Evolutionary conservation across 345 rosid genomes (phyloP), one percentile per base, ranked within the genome.

Genomic region (Sapria himalayana): DNA sequence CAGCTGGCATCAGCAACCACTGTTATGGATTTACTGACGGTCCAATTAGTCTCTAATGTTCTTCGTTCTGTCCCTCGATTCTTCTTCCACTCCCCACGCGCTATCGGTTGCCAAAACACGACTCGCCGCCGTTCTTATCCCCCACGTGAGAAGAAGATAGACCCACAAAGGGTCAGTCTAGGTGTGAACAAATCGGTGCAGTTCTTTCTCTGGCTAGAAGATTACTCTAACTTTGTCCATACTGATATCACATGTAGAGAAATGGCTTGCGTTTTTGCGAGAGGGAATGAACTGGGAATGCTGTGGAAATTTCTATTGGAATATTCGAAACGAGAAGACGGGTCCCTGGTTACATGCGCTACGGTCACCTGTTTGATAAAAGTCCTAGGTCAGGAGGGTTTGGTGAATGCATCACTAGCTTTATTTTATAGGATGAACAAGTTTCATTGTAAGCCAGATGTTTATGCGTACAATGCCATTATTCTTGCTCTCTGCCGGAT

Each of bases 311-410:
- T 85, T 57, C 85, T 81, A 11, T 58, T 59, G 47, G 62, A 59
- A 48, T 74, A 74, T 50, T 48, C 74, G 0, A 42, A 67, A 27
- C 50, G 69, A 39, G 70, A 45, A 2, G 49, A 25, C 9, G 50
- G 42, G 1, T 39, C 55, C 33, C 52, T 71, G n/a, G 70, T 81
- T 2, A 62, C 68, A 0, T 57, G 64, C 25, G 15, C 52, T 43
- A 59, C 81, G 4, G 20, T 81, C 34, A 85, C 92, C 45, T 73
- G 92, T 73, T 85, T 81, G 92, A 77, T 85, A 39, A 85, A 85
- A 75, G 82, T 77, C 46, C 71, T 81, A 51, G 93, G 77, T 50
- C 86, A 85, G 50, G 86, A 85, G 65, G 96, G 96, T 16, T 57
- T 75, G 27, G 86, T 71, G 11, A 64, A 69, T 17, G 84, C 80